These are phyloP conservation scores for Populus simonii DNA, from an alignment of 345 rosid genomes.

Conservation along the genomic window DNA sequence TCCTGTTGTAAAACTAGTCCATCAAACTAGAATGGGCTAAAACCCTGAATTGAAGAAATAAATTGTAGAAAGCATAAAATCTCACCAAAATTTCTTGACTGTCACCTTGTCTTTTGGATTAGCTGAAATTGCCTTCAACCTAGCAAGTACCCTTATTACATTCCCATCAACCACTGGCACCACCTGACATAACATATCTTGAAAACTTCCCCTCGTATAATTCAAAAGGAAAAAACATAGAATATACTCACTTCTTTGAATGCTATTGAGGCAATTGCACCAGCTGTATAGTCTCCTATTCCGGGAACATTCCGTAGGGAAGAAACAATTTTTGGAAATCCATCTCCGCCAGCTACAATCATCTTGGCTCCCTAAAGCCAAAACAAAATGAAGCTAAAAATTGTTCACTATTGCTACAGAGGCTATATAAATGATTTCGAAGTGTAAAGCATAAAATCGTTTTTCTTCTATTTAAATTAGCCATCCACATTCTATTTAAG, in stretches of 20 bases:
- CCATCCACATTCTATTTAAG: not conserved
- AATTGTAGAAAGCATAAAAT: not conserved
- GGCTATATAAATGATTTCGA: not conserved
- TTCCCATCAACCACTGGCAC: conserved; percentile 75
- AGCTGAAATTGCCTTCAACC: conserved; percentile 72
- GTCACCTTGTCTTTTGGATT: conserved; percentile 73
- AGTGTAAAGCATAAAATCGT: not conserved
- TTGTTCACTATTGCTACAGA: not conserved
- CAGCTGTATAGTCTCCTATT: conserved; percentile 73
- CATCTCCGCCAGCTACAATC: conserved; percentile 43
- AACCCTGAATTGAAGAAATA: conserved; percentile 1
- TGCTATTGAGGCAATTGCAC: conserved; percentile 74
- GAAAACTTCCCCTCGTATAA: not conserved
- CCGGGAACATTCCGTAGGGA: conserved; percentile 58
- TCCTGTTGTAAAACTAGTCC: not conserved
- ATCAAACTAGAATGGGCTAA: not conserved
- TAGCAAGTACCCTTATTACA: conserved; percentile 64
- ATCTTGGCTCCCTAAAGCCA: conserved; percentile 62
- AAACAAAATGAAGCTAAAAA: not conserved
- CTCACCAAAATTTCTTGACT: conserved; percentile 70
- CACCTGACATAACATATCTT: conserved; percentile 39
- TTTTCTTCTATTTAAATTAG: not conserved
- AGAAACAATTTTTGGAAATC: conserved; percentile 52
- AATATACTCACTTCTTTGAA: conserved; percentile 56
- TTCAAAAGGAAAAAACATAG: conserved; percentile 13